Base-by-base conservation (phyloP, 1,284 basidiomycete genomes). In the Pterulicium gracile region DNA sequence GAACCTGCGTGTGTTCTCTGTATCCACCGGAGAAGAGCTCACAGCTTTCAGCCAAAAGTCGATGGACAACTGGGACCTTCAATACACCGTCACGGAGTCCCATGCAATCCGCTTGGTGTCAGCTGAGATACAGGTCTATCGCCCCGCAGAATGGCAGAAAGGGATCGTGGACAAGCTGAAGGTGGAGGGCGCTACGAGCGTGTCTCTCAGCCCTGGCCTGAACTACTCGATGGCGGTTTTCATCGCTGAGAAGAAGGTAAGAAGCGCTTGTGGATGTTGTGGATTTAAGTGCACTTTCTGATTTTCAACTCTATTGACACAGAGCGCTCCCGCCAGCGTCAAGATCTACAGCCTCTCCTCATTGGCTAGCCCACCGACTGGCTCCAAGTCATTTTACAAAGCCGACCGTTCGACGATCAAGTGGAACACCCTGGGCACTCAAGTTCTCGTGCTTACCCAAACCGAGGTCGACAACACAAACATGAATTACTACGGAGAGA, bases 401-500 rank as follows among this genome's bases (percentile, higher is more conserved):
- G 92, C 94, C 2, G 94, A 98, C 69, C 87, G 89, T 52, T 78
- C 90, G 10, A 79, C 81, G 57, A 87, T 98, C 66, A 98, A 97
- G 67, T 98, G 95, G 95, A 98, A 98, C 65, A 79, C 79, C 14
- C 78, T 93, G 20, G 95, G 95, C 21, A 87, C 81, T 0, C 80
- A 91, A 59, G 84, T 88, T 3, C 72, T 98, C 47, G 77, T 98
- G 52, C 67, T 97, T 41, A 95, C 95, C 0, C 89, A 94, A 56
- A 95, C 92, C 4, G 96, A 98, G 56, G 93, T 98, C 49, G 95
- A 98, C 63, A 89, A 90, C 62, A 88, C 90, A 24, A 95, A 95
- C 65, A 97, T 91, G 74, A 94, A 86, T 57, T 98, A 98, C 66
- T 98, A 98, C 55, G 96, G 95, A 50, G 94, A 98, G 70, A 96